Base-by-base conservation (phyloP, 495 filamentous ascomycete genomes). In the Penicillium mononematosum region DNA sequence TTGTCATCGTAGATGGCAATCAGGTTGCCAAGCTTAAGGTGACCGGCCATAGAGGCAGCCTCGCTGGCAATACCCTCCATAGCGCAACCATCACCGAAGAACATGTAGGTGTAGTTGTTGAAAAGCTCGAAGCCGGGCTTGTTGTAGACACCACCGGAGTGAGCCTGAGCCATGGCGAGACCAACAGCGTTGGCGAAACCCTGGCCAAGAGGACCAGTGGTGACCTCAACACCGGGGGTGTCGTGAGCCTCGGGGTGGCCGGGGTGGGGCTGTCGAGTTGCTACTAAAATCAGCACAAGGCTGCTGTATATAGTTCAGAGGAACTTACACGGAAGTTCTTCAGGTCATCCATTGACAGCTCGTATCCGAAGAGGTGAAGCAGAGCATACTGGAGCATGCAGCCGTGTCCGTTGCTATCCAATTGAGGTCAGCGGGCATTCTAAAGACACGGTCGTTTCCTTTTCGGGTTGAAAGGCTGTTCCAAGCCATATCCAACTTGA, bases 371-470 rank as follows among this genome's bases (percentile, higher is more conserved):
- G 27, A 99, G 82, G 81, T 99, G 94, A 61, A 99, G 88, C 63
- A 99, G 83, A 67, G 94, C 88, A 86, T 99, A 99, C 75, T 96
- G 94, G 54, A 98, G 90, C 92, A 98, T 96, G 82, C 94, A 98
- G 60, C 88, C 94, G 77, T 98, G 94, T 59, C 94, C 94, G 81
- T 98, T 98, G 50, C 93, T 98, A 67, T 63, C 55, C 36, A 61
- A 59, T 59, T 16, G 19, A 31, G 19, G 4, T 55, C 11, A 55
- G 53, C 20, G 12, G 8, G 8, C 3, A 12, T 29, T 39, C 31
- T 20, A 47, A 22, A 45, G 19, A 16, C 10, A 20, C 8, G 12
- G 10, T 24, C 44, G 47, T 36, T 27, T 20, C 8, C 3, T 24
- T 32, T 4, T 20, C 12, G 3, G 19, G 8, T 31, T 16, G 10